A percentile compares a stretch with the other conserved stretches of the same genome.
phyloP scores from a whole-genome alignment of 805 yeast genomes.

The Monosporozyma aquatica region DNA sequence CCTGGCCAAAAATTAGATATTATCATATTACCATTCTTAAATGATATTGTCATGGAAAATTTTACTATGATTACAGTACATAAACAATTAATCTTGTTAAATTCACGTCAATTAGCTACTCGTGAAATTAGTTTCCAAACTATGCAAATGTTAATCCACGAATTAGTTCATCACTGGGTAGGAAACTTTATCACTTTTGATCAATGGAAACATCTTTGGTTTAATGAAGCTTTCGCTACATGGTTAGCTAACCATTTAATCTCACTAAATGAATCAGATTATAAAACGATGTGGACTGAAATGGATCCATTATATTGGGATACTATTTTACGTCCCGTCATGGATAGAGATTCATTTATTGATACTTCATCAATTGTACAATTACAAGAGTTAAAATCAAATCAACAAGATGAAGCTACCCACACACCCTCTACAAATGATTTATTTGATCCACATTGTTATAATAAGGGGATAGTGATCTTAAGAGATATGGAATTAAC shows the following conservation, averaged over 20 bases:
- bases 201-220: slow-evolving; percentile 61
- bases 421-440: slow-evolving; percentile 18
- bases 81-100: slow-evolving; percentile 39
- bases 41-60: slow-evolving; percentile 77
- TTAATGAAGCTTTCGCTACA: slow-evolving; percentile 73
- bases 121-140: slow-evolving; percentile 28
- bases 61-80: slow-evolving; percentile 60
- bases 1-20: slow-evolving; percentile 62
- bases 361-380: slow-evolving; percentile 13
- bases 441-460: slow-evolving; percentile 25
- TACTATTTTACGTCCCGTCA: slow-evolving; percentile 2
- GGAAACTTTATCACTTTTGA: slow-evolving; percentile 63
- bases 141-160: slow-evolving; percentile 58
- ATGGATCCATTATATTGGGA: slow-evolving; percentile 16
- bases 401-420: not conserved
- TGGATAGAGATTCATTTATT: not conserved
- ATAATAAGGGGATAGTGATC: slow-evolving; percentile 27
- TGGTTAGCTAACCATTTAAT: slow-evolving; percentile 50
- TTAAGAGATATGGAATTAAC: slow-evolving; percentile 23
- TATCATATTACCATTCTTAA: slow-evolving; percentile 57
- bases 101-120: slow-evolving; percentile 26
- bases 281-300: slow-evolving; percentile 17
- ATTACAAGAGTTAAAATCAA: slow-evolving; percentile 9
- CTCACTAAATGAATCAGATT: slow-evolving; percentile 20
- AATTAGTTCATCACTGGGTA: slow-evolving; percentile 72